A percentile compares a stretch with the other conserved stretches of the same genome.
Conservation (phyloP, 305 asterid species). For the Rubia tinctorum region DNA sequence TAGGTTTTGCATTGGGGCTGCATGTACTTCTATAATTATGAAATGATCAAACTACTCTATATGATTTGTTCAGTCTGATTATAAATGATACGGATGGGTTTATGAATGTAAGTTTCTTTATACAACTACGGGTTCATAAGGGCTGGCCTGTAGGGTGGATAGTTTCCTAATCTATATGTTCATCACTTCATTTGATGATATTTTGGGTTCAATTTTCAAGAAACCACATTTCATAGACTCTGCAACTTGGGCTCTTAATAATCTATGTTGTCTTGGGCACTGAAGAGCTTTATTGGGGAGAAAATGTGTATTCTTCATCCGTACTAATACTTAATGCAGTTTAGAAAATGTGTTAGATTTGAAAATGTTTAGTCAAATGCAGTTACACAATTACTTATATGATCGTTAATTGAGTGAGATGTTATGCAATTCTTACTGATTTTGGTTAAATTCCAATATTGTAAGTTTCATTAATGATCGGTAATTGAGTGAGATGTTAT, state of each 20-base stretch:
- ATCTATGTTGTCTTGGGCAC: constrained; percentile 60
- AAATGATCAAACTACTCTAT: too few relatives aligned
- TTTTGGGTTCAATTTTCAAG: neutral
- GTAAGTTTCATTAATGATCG: neutral
- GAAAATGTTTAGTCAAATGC: too few relatives aligned
- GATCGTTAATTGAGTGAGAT: neutral
- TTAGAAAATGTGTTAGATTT: constrained; percentile 24
- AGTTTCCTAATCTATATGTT: constrained; percentile 93
- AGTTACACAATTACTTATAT: too few relatives aligned
- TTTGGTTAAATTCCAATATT: neutral
- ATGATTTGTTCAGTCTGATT: too few relatives aligned
- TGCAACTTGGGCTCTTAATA: neutral
- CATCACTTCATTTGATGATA: neutral
- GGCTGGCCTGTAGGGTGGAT: constrained; percentile 93
- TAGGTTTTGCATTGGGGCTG: neutral
- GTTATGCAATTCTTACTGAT: neutral
- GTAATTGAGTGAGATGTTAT: neutral
- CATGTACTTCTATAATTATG: neutral
- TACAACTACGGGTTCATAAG: constrained; percentile 98
- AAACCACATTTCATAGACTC: neutral
- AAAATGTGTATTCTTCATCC: constrained; percentile 55
- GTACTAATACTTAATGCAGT: constrained; percentile 17
- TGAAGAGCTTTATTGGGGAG: constrained; percentile 44
- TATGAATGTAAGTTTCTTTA: too few relatives aligned
- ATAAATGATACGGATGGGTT: too few relatives aligned